These are phyloP conservation scores for Porphyrellus cyaneotinctus DNA, from an alignment of 768 basidiomycete genomes.

Conservation along the genomic window DNA sequence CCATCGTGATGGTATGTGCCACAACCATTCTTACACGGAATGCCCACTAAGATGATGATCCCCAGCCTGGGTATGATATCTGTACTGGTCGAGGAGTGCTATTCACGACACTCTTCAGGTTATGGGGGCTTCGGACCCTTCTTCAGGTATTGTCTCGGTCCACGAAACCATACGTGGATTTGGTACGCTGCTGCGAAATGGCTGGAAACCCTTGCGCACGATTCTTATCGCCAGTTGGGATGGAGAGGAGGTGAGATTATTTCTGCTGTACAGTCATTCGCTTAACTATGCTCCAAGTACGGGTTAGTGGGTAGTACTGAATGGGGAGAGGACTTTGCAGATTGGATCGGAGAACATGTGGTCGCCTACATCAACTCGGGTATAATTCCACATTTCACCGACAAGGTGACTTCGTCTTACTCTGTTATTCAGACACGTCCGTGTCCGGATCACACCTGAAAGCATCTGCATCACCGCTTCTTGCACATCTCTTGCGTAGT, in stretches of 20 bases:
- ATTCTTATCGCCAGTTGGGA: constrained; percentile 81
- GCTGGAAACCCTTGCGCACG: constrained; percentile 70
- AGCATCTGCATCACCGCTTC: constrained; percentile 70
- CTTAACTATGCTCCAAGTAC: constrained; percentile 34
- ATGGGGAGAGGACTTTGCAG: constrained; percentile 88
- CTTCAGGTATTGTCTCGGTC: constrained; percentile 53
- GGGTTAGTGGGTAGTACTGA: constrained; percentile 87
- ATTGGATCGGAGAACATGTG: constrained; percentile 75
- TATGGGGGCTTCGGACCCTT: constrained; percentile 55
- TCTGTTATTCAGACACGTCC: constrained; percentile 44
- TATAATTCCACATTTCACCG: constrained; percentile 25
- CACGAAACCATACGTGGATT: constrained; percentile 56
- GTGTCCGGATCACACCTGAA: constrained; percentile 49
- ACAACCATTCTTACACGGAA: neutral
- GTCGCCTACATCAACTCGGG: constrained; percentile 89
- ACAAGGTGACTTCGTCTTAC: constrained; percentile 32
- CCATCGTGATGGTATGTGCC: constrained; percentile 76
- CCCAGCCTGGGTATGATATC: constrained; percentile 21
- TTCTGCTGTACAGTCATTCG: neutral
- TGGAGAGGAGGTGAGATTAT: constrained; percentile 55
- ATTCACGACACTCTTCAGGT: constrained; percentile 22
- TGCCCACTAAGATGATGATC: constrained; percentile 7
- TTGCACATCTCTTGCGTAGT: constrained; percentile 68
- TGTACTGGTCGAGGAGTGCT: neutral
- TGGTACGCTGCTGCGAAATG: constrained; percentile 45